These are phyloP conservation scores for Saitozyma podzolica DNA, from an alignment of 768 basidiomycete species.

Conservation along the genomic window DNA sequence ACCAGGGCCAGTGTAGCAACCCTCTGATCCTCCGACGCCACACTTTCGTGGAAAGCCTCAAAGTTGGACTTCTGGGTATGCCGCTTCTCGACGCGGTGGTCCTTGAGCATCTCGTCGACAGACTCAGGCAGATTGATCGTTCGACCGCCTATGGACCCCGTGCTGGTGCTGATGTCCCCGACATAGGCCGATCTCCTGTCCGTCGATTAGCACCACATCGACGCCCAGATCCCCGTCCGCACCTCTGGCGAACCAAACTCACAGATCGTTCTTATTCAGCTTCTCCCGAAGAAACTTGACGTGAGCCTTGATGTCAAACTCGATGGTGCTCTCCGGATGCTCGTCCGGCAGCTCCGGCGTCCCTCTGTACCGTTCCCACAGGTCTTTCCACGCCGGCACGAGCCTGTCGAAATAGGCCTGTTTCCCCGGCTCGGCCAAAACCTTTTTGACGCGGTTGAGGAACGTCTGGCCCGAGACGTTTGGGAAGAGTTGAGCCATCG, in stretches of 20 bases:
- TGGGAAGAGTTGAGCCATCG: constrained; percentile 76
- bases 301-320: constrained; percentile 80
- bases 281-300: constrained; percentile 75
- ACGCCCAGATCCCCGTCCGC: not conserved
- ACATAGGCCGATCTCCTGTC: not conserved
- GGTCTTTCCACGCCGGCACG: constrained; percentile 75
- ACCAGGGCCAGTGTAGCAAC: not conserved
- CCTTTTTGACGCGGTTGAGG: constrained; percentile 56
- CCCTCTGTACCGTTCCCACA: constrained; percentile 73
- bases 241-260: constrained; percentile 50
- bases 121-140: constrained; percentile 1
- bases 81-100: not conserved
- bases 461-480: constrained; percentile 47
- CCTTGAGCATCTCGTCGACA: not conserved
- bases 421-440: constrained; percentile 65
- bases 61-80: not conserved
- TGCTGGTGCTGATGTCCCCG: not conserved
- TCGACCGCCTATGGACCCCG: not conserved
- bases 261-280: constrained; percentile 85
- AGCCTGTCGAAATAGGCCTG: constrained; percentile 75
- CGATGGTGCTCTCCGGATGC: constrained; percentile 64
- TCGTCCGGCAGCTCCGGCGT: constrained; percentile 69
- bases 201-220: not conserved
- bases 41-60: not conserved
- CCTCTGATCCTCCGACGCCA: not conserved